These are phyloP conservation scores for Trichoderma atrobrunneum DNA, from an alignment of 2,329 filamentous ascomycete species.

Conservation along the genomic window DNA sequence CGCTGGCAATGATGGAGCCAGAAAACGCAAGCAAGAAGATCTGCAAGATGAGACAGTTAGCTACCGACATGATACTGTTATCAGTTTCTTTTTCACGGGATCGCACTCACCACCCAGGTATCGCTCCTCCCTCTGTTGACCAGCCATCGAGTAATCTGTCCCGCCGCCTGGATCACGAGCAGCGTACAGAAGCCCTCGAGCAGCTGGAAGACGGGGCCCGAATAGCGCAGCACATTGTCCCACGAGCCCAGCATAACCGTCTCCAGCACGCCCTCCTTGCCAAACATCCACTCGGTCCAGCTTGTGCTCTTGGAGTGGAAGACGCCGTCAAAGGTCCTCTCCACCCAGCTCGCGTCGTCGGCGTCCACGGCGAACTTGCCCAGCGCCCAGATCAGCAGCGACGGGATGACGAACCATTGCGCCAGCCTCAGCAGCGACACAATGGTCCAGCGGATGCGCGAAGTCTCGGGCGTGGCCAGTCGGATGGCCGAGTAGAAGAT, in stretches of 20 bases:
- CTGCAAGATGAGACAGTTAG: constrained; percentile 41
- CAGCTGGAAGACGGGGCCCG: constrained; percentile 90
- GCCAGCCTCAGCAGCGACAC: constrained; percentile 67
- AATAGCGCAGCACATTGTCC: constrained; percentile 86
- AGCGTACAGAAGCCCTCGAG: constrained; percentile 95
- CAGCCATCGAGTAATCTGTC: constrained; percentile 91
- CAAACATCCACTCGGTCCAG: constrained; percentile 82
- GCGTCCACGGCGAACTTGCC: constrained; percentile 95
- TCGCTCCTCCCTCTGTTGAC: constrained; percentile 92
- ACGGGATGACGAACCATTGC: constrained; percentile 84
- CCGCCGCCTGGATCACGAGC: constrained; percentile 89
- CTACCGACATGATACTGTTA: not conserved
- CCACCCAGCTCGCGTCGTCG: constrained; percentile 83
- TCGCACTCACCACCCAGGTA: constrained; percentile 80
- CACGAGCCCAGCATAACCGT: constrained; percentile 77
- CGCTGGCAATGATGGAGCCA: constrained; percentile 87
- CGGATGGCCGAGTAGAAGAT: constrained; percentile 80
- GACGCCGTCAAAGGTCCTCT: constrained; percentile 70
- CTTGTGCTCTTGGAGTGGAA: constrained; percentile 61
- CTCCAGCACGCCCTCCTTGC: constrained; percentile 79
- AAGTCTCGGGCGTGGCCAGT: constrained; percentile 74
- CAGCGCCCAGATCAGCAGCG: constrained; percentile 88
- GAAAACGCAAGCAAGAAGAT: constrained; percentile 85
- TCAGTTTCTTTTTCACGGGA: not conserved
- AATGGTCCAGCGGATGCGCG: constrained; percentile 69